Percentiles rank a stretch among this genome's conserved stretches.
Evolutionary conservation across 192 early-diverging fungal genomes (phyloP).

Genomic region (Phycomyces blakesleeanus): DNA sequence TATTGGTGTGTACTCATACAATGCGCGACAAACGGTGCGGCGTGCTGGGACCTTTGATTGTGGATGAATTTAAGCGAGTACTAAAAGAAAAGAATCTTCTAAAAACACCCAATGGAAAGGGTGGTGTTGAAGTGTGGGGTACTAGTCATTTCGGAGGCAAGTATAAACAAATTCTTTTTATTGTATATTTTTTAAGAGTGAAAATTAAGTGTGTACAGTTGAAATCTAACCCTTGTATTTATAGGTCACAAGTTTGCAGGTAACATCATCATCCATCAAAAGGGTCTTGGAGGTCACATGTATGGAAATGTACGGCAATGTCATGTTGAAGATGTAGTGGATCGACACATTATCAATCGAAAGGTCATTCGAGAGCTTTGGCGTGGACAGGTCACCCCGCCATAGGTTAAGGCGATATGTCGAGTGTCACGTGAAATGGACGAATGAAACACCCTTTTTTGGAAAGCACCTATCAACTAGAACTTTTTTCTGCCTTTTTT

Average conservation of each 20-base stretch:
- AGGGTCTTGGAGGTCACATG: slow-evolving; percentile 31
- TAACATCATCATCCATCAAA: slow-evolving; percentile 51
- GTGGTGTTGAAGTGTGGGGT: slow-evolving; percentile 41
- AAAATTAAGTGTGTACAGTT: background rate
- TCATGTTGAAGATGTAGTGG: slow-evolving; percentile 29
- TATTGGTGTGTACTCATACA: slow-evolving; percentile 62
- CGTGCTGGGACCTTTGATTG: slow-evolving; percentile 54
- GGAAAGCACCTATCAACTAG: no score
- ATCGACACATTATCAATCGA: slow-evolving; percentile 31
- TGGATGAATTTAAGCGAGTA: slow-evolving; percentile 45
- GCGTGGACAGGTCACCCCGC: slow-evolving; percentile 32
- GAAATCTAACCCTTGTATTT: slow-evolving; percentile 15
- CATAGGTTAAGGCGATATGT: no score
- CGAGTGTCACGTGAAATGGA: background rate
- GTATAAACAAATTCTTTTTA: slow-evolving; percentile 4
- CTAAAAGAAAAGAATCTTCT: slow-evolving; percentile 12
- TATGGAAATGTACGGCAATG: slow-evolving; percentile 40
- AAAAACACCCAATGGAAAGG: slow-evolving; percentile 11
- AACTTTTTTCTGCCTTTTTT: no score
- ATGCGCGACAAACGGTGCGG: slow-evolving; percentile 65
- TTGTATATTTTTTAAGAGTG: slow-evolving; percentile 20
- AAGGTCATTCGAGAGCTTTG: slow-evolving; percentile 34
- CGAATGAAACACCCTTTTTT: background rate
- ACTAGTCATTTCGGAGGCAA: slow-evolving; percentile 55
- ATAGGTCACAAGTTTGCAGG: slow-evolving; percentile 68